Percentiles rank a stretch among this genome's conserved stretches.
phyloP scores from a whole-genome alignment of 768 basidiomycete genomes.

The Tulasnella calospora region DNA sequence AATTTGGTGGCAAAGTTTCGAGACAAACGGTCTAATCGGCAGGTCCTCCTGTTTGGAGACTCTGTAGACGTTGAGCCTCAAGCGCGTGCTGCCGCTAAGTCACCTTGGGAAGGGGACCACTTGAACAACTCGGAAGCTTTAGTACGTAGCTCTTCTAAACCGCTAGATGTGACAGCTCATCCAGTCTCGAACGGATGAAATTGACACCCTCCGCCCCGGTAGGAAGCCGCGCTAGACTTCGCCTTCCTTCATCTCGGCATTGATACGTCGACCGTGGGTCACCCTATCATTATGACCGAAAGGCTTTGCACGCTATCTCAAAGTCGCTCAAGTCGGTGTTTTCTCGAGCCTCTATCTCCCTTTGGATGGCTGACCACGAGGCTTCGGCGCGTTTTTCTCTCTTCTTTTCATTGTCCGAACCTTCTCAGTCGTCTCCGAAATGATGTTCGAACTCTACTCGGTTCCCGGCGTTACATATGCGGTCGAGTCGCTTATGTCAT shows the following conservation, averaged over 20 bases:
- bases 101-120: constrained; percentile 93
- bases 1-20: constrained; percentile 84
- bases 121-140: constrained; percentile 86
- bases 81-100: constrained; percentile 68
- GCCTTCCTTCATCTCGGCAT: constrained; percentile 84
- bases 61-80: constrained; percentile 83
- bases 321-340: constrained; percentile 70
- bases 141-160: constrained; percentile 50
- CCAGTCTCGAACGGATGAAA: constrained; percentile 4
- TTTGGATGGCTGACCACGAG: constrained; percentile 19
- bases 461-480: constrained; percentile 84
- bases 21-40: constrained; percentile 78
- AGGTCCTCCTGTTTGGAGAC: constrained; percentile 81
- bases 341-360: constrained; percentile 12
- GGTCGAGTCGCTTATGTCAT: constrained; percentile 87
- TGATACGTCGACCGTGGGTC: constrained; percentile 66
- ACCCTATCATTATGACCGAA: constrained; percentile 93
- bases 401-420: constrained; percentile 7
- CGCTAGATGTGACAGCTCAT: neutral
- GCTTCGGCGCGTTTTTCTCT: neutral
- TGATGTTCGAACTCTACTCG: constrained; percentile 89
- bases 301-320: constrained; percentile 81
- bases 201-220: constrained; percentile 27
- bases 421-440: constrained; percentile 79
- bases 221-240: constrained; percentile 95